Base-by-base conservation (phyloP, 2,329 filamentous ascomycete genomes). In the Fusarium nurragi region DNA sequence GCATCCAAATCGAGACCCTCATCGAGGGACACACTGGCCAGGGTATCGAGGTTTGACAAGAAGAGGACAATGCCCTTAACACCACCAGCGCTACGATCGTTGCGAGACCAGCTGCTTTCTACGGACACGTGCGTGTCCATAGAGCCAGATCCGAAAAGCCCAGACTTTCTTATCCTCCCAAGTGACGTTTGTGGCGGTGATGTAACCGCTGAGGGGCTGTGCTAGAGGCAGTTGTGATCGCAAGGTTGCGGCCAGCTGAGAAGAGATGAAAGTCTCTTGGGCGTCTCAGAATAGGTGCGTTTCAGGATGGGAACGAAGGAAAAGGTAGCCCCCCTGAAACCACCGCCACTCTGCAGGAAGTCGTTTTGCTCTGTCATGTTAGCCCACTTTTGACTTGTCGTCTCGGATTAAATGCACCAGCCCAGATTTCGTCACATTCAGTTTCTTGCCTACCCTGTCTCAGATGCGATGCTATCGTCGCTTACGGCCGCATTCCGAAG, bases 241-340 rank as follows among this genome's bases (percentile, higher is more conserved):
- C n/a, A 34, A 34, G n/a, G 32, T 34, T 34, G 32, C 32, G n/a
- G 32, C 32, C 32, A 16, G 26, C 32, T 36, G n/a, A n/a, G n/a
- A n/a, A n/a, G n/a, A n/a, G n/a, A n/a, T n/a, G n/a, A n/a, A n/a
- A 22, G 47, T 46, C 62, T 65, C 50, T 54, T 43, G 21, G 56
- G 28, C 28, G 56, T 64, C 60, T 65, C 58, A 62, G 63, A 56
- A 52, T 50, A 48, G 61, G 37, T 60, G 43, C 28, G 69, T 72
- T 72, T 71, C 68, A 71, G 54, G 68, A 57, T 47, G 57, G 45
- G 60, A 58, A 67, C 61, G 54, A 61, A 65, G 49, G 23, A 16
- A 18, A 28, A 25, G 30, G 14, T 30, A 39, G n/a, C n/a, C 48
- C 44, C 30, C 39, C 43, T 48, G 59, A 61, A 60, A 34, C 32